Conservation (phyloP, 495 filamentous ascomycete genomes). For the Neurospora sp. region DNA sequence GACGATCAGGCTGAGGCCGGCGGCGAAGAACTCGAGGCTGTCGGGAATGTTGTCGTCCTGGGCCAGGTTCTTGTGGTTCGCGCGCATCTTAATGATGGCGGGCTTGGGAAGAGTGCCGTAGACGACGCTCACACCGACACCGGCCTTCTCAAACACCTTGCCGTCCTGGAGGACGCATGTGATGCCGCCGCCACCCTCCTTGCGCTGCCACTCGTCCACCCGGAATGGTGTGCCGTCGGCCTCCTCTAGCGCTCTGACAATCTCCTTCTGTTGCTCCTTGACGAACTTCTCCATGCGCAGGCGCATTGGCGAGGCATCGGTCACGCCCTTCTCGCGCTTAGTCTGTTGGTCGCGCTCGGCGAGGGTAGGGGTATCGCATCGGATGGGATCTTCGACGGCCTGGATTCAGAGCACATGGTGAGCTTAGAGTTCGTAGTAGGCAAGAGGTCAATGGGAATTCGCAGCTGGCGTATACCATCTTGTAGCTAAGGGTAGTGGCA, state of each 20-base stretch:
- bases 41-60: slow-evolving; percentile 52
- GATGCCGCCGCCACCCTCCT: slow-evolving; percentile 70
- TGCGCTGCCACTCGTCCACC: slow-evolving; percentile 78
- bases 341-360: slow-evolving; percentile 59
- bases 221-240: slow-evolving; percentile 76
- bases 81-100: slow-evolving; percentile 88
- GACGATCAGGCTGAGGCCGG: slow-evolving; percentile 83
- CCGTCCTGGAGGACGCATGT: slow-evolving; percentile 93
- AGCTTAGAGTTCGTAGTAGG: not conserved
- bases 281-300: slow-evolving; percentile 95
- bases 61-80: slow-evolving; percentile 84
- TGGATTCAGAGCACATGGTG: slow-evolving; percentile 8
- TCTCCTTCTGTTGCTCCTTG: slow-evolving; percentile 79
- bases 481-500: slow-evolving; percentile 17
- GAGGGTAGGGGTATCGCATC: slow-evolving; percentile 43
- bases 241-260: slow-evolving; percentile 67
- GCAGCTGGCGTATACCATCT: slow-evolving; percentile 19
- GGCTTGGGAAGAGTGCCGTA: slow-evolving; percentile 84
- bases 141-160: slow-evolving; percentile 96
- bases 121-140: slow-evolving; percentile 88
- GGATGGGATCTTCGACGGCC: slow-evolving; percentile 28
- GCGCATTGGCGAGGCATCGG: slow-evolving; percentile 80
- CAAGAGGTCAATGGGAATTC: not conserved
- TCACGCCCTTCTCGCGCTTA: slow-evolving; percentile 57
- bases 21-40: slow-evolving; percentile 85